Percentiles rank a stretch among this genome's conserved stretches.
Conservation (phyloP, 345 rosid species). For the Balakata baccata region DNA sequence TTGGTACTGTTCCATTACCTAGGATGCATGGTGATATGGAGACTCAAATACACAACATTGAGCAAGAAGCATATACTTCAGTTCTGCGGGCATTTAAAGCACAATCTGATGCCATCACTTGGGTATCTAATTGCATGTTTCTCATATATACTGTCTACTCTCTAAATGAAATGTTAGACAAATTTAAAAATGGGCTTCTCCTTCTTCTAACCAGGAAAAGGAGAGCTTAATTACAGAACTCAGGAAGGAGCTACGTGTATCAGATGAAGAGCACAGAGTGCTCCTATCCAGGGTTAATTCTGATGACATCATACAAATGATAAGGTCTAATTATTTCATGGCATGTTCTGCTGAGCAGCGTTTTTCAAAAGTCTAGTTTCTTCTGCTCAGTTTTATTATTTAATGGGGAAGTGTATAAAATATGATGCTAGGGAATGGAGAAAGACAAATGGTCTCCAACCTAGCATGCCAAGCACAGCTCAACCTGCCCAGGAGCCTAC, state of each 20-base stretch:
- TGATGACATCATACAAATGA: constrained; percentile 72
- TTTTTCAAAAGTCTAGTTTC: constrained; percentile 9
- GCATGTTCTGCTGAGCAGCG: constrained; percentile 13
- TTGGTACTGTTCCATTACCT: constrained; percentile 54
- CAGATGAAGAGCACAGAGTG: constrained; percentile 94
- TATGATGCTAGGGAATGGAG: constrained; percentile 82
- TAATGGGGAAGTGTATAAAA: constrained; percentile 21
- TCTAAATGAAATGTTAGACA: background rate
- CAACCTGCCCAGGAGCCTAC: constrained; percentile 60
- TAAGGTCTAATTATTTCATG: constrained; percentile 59
- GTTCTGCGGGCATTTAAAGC: constrained; percentile 96
- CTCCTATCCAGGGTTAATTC: constrained; percentile 79
- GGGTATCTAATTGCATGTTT: constrained; percentile 49
- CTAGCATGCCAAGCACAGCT: constrained; percentile 56
- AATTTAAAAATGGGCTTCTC: background rate
- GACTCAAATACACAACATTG: constrained; percentile 82
- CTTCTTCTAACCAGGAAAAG: constrained; percentile 58
- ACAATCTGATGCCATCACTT: constrained; percentile 92
- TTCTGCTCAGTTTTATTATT: constrained; percentile 25
- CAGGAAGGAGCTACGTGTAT: constrained; percentile 88
- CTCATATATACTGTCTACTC: background rate
- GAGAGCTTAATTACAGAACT: constrained; percentile 94
- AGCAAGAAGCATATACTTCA: constrained; percentile 88
- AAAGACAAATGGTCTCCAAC: constrained; percentile 59
- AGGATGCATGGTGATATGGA: constrained; percentile 82